Conservation (phyloP, 2,329 filamentous ascomycete genomes). For the Aspergillus carbonarius region DNA sequence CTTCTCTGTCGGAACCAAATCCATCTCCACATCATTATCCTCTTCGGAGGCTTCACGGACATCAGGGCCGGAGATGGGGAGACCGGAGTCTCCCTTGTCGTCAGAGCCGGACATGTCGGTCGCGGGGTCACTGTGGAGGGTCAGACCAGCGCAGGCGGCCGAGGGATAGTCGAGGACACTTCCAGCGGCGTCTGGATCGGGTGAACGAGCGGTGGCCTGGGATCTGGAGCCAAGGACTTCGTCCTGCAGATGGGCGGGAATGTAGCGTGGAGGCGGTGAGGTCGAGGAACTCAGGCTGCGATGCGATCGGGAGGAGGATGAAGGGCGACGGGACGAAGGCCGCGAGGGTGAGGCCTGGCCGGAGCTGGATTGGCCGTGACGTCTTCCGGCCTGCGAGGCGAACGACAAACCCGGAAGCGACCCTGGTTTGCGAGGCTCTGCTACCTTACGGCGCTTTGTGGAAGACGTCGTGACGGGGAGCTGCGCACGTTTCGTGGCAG, state of each 20-base stretch:
- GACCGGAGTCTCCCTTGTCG: slow-evolving; percentile 26
- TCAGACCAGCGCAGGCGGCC: slow-evolving; percentile 54
- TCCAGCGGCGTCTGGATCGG: slow-evolving; percentile 30
- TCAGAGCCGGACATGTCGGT: slow-evolving; percentile 45
- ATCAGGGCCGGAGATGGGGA: slow-evolving; percentile 24
- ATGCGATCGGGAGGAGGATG: slow-evolving; percentile 24
- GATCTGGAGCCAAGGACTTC: slow-evolving; percentile 43
- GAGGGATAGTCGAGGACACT: slow-evolving; percentile 46
- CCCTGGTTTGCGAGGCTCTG: slow-evolving; percentile 43
- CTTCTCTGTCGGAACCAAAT: slow-evolving; percentile 16
- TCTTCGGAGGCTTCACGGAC: slow-evolving; percentile 34
- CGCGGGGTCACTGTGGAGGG: slow-evolving; percentile 46
- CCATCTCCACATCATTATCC: slow-evolving; percentile 28
- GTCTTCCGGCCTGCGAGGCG: slow-evolving; percentile 36
- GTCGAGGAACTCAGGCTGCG: slow-evolving; percentile 30
- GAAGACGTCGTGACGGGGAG: slow-evolving; percentile 52
- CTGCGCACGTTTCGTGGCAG: slow-evolving; percentile 47
- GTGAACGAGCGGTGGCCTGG: slow-evolving; percentile 37
- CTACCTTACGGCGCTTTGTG: slow-evolving; percentile 51
- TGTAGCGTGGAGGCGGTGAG: slow-evolving; percentile 45
- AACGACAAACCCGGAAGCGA: slow-evolving; percentile 28
- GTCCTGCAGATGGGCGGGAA: slow-evolving; percentile 58
- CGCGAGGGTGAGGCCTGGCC: slow-evolving; percentile 23
- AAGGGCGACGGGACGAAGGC: slow-evolving; percentile 16
- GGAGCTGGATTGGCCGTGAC: slow-evolving; percentile 31